Conservation (phyloP, 148 eudicot species). For the Drosera capensis region DNA sequence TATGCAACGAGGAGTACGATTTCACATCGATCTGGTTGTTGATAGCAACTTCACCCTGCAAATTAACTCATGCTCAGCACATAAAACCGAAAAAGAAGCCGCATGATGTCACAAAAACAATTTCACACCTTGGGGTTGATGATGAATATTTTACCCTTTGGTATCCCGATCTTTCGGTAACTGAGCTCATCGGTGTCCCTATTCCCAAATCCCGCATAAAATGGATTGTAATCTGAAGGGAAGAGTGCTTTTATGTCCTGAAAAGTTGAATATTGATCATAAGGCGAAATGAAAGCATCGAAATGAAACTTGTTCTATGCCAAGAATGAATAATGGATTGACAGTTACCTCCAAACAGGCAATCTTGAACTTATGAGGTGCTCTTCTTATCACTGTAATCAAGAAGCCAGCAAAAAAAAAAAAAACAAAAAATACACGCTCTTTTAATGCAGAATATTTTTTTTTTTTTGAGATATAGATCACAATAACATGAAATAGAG, state of each 20-base stretch:
- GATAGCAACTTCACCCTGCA: conserved; percentile 94
- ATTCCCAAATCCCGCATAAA: conserved; percentile 96
- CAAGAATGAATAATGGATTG: not conserved
- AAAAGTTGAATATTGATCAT: conserved; percentile 3
- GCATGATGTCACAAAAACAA: not conserved
- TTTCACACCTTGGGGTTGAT: conserved; percentile 94
- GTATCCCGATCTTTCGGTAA: conserved; percentile 85
- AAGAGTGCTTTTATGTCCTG: conserved; percentile 97
- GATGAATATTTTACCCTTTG: conserved; percentile 93
- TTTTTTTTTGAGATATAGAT: too few relatives aligned
- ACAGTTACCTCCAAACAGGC: conserved; percentile 90
- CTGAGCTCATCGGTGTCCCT: conserved; percentile 97
- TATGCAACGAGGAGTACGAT: conserved; percentile 86
- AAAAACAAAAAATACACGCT: not conserved
- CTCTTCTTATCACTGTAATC: conserved; percentile 89
- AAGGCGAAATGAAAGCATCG: not conserved
- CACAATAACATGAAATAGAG: too few relatives aligned
- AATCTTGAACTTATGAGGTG: conserved; percentile 98
- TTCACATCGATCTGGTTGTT: conserved; percentile 65
- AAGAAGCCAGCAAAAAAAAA: not conserved
- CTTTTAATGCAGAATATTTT: too few relatives aligned
- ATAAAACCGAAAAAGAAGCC: not conserved
- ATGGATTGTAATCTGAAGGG: conserved; percentile 90
- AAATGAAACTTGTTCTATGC: not conserved
- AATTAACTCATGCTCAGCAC: not conserved